Evolutionary conservation across 805 yeast species (phyloP).

Genomic region (Ogataea glucozyma): DNA sequence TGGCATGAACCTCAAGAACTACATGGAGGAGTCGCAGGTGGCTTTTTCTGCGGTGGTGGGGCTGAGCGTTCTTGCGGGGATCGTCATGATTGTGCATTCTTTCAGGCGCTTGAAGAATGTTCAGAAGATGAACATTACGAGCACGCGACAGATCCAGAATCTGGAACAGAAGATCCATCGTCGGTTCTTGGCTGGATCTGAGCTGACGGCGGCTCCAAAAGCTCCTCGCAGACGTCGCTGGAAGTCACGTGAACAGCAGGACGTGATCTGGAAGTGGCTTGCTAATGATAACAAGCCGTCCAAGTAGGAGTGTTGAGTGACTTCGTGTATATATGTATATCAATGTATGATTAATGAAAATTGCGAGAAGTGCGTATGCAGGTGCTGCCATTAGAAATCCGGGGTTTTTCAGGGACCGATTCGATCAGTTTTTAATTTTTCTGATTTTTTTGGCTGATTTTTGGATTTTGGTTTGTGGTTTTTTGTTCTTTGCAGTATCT

Average conservation of each 20-base stretch:
- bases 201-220: slow-evolving; percentile 14
- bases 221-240: slow-evolving; percentile 2
- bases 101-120: slow-evolving; percentile 59
- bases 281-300: slow-evolving; percentile 41
- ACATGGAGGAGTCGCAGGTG: slow-evolving; percentile 62
- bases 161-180: slow-evolving; percentile 29
- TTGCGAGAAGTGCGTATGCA: background rate
- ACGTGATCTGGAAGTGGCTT: slow-evolving; percentile 57
- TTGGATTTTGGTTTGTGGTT: background rate
- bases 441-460: no score
- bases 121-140: slow-evolving; percentile 65
- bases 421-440: no score
- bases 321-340: slow-evolving; percentile 11
- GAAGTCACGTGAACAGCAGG: slow-evolving; percentile 35
- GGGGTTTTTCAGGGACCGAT: background rate
- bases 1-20: slow-evolving; percentile 83
- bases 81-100: slow-evolving; percentile 53
- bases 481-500: slow-evolving; percentile 1
- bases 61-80: slow-evolving; percentile 54
- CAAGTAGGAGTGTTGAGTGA: slow-evolving; percentile 6
- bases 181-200: slow-evolving; percentile 11
- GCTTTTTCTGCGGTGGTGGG: slow-evolving; percentile 64
- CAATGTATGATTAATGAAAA: slow-evolving; percentile 1
- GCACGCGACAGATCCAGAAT: slow-evolving; percentile 31
- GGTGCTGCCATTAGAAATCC: slow-evolving; percentile 1